Evolutionary conservation across 75 land plant species (phyloP), one percentile per base, ranked within the genome.

Genomic region (Pinus albicaulis): DNA sequence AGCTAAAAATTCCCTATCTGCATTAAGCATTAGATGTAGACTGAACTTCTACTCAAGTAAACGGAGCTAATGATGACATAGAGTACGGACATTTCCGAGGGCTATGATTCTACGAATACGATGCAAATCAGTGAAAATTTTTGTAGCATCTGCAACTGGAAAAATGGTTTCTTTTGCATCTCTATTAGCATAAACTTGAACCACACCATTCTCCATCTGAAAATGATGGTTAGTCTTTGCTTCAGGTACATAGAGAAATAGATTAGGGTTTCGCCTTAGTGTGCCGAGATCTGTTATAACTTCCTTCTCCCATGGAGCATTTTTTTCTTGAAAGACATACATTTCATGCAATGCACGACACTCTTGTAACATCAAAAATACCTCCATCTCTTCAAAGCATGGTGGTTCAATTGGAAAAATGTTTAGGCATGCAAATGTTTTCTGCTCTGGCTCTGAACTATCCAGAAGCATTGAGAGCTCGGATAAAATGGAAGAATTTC

Each of bases 1-100:
- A 69, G 98, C 99, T 17, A 96, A 86, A 85, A 96, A 96, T 77
- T 96, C 99, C 63, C 84, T 88, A 73, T 96, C 99, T 34, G 99
- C 95, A 87, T 97, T 97, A 61, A 97, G 91, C 99, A 95, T 97
- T 76, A 94, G 75, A 76, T 97, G 99, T 59, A 97, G 92, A 80
- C 92, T 95, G 85, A 97, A 97, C 77, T 97, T 97, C 76, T 97
- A 95, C 74, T 97, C 98, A 22, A 97, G 80, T 72, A 97, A 90
- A 71, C 80, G 81, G 59, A 97, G 81, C 34, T 98, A 88, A 57
- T 85, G 95, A 76, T 92, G 93, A 61, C 99, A 97, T 23, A 97
- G 48, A 55, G 99, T 94, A 48, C 99, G 88, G 14, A 91, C 96
- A 84, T 95, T 97, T 70, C 99, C 99, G 16, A 86, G 77, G 24